Conservation (phyloP, 192 early-diverging fungal genomes). For the Mortierella hygrophila region DNA sequence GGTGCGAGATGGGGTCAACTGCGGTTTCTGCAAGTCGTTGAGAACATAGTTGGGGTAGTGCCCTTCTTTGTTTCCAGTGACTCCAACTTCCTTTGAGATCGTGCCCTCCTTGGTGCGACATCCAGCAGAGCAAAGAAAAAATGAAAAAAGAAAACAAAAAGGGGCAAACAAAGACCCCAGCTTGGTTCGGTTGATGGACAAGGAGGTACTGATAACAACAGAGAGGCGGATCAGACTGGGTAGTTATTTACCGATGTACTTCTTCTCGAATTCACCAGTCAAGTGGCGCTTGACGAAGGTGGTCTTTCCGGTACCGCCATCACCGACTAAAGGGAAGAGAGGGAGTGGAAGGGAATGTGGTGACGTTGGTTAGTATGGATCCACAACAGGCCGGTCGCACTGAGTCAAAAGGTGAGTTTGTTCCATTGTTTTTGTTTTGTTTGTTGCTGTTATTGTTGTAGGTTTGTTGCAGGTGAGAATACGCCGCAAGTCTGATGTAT, state of each 20-base stretch:
- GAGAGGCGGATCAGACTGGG: constrained; percentile 2
- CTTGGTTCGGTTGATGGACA: background rate
- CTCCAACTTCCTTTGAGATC: constrained; percentile 1
- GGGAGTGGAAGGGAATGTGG: background rate
- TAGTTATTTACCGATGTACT: constrained; percentile 90
- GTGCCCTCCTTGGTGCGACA: background rate
- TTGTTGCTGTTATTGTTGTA: background rate
- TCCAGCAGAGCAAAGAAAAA: background rate
- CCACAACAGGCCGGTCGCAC: background rate
- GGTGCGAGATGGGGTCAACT: background rate
- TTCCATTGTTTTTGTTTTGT: background rate
- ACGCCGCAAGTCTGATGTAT: background rate
- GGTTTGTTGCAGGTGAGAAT: background rate
- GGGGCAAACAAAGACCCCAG: background rate
- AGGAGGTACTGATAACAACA: background rate
- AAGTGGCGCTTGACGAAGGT: constrained; percentile 99
- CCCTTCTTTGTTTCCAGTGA: background rate
- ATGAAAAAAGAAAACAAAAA: constrained; percentile 2
- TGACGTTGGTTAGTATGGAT: constrained; percentile 9
- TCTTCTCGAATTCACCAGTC: constrained; percentile 99
- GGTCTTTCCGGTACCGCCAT: constrained; percentile 99
- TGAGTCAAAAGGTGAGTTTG: background rate
- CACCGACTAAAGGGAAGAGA: constrained; percentile 76
- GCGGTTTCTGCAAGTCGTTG: too few relatives aligned
- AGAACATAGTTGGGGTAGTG: background rate